A percentile compares a stretch with the other conserved stretches of the same genome.
These are phyloP conservation scores for Eragrostis curvula DNA, from an alignment of 176 grass and related monocot genomes.

Conservation along the genomic window DNA sequence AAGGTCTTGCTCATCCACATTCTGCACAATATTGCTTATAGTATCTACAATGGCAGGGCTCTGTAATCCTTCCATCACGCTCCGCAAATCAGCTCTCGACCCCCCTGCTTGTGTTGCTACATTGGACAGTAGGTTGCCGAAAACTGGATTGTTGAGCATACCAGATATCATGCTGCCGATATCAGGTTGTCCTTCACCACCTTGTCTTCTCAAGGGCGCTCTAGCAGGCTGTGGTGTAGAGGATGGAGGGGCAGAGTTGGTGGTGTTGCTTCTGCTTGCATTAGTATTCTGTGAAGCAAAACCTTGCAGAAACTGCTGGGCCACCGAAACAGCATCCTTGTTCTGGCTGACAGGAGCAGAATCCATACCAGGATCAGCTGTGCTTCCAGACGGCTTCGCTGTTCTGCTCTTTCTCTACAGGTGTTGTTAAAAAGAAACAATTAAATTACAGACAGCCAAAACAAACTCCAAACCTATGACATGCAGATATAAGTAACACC, in stretches of 20 bases:
- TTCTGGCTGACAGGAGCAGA: slow-evolving; percentile 42
- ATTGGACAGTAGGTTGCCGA: slow-evolving; percentile 66
- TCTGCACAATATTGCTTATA: slow-evolving; percentile 69
- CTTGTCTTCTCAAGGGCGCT: slow-evolving; percentile 40
- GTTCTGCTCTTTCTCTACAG: slow-evolving; percentile 57
- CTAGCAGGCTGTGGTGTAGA: slow-evolving; percentile 24
- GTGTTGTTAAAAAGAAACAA: slow-evolving; percentile 20
- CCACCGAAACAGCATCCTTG: slow-evolving; percentile 56
- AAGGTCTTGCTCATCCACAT: slow-evolving; percentile 65
- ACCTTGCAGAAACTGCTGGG: slow-evolving; percentile 62
- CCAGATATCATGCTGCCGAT: slow-evolving; percentile 73
- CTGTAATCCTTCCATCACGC: slow-evolving; percentile 75
- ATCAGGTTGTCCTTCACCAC: slow-evolving; percentile 56
- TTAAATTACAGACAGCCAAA: not conserved
- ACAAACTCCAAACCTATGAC: slow-evolving; percentile 5
- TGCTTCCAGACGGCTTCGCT: slow-evolving; percentile 34
- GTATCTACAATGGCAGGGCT: slow-evolving; percentile 68
- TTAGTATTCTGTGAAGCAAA: slow-evolving; percentile 53
- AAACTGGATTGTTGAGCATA: slow-evolving; percentile 65
- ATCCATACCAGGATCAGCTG: slow-evolving; percentile 40
- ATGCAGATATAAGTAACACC: not conserved
- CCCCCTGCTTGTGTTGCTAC: slow-evolving; percentile 71
- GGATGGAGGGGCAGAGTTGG: slow-evolving; percentile 33
- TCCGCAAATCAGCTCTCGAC: slow-evolving; percentile 60
- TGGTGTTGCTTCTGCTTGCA: slow-evolving; percentile 19